Percentiles rank a stretch among this genome's conserved stretches.
Evolutionary conservation across 164 flowering plant genomes (phyloP).

Genomic region (Stephania cephalantha): DNA sequence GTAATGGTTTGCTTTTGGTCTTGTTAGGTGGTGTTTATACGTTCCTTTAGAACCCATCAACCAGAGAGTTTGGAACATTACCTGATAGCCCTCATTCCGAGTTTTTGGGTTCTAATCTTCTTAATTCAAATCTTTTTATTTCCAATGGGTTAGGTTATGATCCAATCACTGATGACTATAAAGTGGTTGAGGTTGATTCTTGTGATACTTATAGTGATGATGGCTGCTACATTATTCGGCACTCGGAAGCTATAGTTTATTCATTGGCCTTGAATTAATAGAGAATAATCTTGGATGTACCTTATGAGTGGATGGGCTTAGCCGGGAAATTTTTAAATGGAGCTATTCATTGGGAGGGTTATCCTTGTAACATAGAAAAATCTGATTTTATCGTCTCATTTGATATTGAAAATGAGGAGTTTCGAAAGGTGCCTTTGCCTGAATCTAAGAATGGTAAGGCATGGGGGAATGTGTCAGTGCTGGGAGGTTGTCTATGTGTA

Average conservation of each 20-base stretch:
- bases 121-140: not conserved
- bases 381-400: conserved; percentile 13
- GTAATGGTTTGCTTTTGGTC: conserved; percentile 1
- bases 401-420: conserved; percentile 19
- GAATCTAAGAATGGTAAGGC: not conserved
- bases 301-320: not conserved
- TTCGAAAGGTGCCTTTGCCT: conserved; percentile 14
- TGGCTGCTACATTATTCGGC: not conserved
- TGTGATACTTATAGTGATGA: too few species aligned
- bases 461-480: not conserved
- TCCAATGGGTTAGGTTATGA: conserved; percentile 7
- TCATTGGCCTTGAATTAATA: not conserved
- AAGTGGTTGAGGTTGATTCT: not conserved
- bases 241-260: conserved; percentile 3
- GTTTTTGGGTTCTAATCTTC: not conserved
- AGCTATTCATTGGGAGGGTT: conserved; percentile 25
- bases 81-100: not conserved
- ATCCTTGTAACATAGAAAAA: not conserved
- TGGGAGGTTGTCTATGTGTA: conserved; percentile 2
- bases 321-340: conserved; percentile 16
- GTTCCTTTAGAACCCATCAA: conserved; percentile 8
- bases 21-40: not conserved
- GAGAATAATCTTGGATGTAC: conserved; percentile 6
- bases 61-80: not conserved
- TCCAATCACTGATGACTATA: conserved; percentile 16